Percentiles rank a stretch among this genome's conserved stretches.
These are phyloP conservation scores for Buddleja alternifolia DNA, from an alignment of 257 asterid species.

Conservation along the genomic window DNA sequence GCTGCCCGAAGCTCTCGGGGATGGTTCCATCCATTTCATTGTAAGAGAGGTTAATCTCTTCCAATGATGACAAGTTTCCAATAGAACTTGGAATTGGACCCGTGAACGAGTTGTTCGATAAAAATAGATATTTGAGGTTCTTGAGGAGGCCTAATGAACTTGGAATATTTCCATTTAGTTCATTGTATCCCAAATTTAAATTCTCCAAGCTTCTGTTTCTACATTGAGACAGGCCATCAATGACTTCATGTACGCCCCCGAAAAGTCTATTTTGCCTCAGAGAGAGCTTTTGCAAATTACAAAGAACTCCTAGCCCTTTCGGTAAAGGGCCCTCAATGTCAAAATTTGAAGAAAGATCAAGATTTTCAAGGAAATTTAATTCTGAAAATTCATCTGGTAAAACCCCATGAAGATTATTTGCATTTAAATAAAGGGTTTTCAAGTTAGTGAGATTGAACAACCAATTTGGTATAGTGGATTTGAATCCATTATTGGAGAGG, in stretches of 20 bases:
- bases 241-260: slow-evolving; percentile 22
- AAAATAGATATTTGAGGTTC: slow-evolving; percentile 25
- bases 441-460: slow-evolving; percentile 33
- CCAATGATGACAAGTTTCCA: slow-evolving; percentile 37
- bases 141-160: slow-evolving; percentile 32
- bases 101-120: slow-evolving; percentile 30
- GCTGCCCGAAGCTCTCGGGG: slow-evolving; percentile 21
- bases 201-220: slow-evolving; percentile 26
- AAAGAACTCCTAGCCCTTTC: slow-evolving; percentile 27
- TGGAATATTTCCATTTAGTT: slow-evolving; percentile 31
- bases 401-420: slow-evolving; percentile 19
- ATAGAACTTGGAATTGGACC: slow-evolving; percentile 38
- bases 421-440: too few relatives aligned
- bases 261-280: slow-evolving; percentile 25
- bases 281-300: slow-evolving; percentile 29
- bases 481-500: slow-evolving; percentile 37
- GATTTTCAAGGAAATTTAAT: slow-evolving; percentile 31
- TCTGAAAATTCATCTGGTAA: slow-evolving; percentile 24
- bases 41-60: slow-evolving; percentile 31
- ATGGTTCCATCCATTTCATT: slow-evolving; percentile 40
- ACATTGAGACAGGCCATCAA: slow-evolving; percentile 35
- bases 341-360: slow-evolving; percentile 33
- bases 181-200: slow-evolving; percentile 28
- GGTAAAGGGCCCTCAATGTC: slow-evolving; percentile 32
- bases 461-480: slow-evolving; percentile 38